Base-by-base conservation (phyloP, 495 filamentous ascomycete genomes). In the Penicillium paxilli region DNA sequence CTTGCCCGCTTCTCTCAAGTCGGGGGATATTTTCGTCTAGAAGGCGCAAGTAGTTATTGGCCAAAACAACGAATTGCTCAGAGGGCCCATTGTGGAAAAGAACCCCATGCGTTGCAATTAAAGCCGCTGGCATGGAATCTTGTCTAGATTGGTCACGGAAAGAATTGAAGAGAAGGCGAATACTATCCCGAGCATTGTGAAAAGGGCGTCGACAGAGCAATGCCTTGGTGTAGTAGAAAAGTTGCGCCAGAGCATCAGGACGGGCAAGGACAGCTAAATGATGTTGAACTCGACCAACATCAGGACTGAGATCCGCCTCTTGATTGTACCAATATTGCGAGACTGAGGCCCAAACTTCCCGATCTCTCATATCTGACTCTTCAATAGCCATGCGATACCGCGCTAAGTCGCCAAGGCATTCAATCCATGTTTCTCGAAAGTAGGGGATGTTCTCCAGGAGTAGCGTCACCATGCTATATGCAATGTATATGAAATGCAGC, bases 381-480 rank as follows among this genome's bases (percentile, higher is more conserved):
- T 93, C 88, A 23, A 92, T 85, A 1, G 88, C 88, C 88, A 93
- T 92, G 0, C 85, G 74, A 48, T 88, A 89, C 25, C 85, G 69
- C 0, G 83, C 87, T 3, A 94, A 68, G 65, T 94, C 90, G 0
- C 91, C 91, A 0, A 96, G 75, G 59, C 90, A 96, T 57, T 96
- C 92, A 21, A 96, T 88, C 92, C 92, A 96, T 0, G 88, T 95
- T 42, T 92, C 88, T 54, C 87, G 80, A 60, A 92, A 96, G 0
- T 79, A 71, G 3, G 86, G 80, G 0, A 92, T 87, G 0, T 87
- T 91, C 63, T 93, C 90, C 49, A 87, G 80, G 0, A 94, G 72
- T 4, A 94, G 66, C 0, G 87, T 85, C 79, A 93, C 86, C 82
- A 90, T 89, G 16, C 86, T 85, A 59, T 93, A 93, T 0, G 90